Evolutionary conservation across 441 rosid species (phyloP).

Genomic region (Erysimum cheiri): DNA sequence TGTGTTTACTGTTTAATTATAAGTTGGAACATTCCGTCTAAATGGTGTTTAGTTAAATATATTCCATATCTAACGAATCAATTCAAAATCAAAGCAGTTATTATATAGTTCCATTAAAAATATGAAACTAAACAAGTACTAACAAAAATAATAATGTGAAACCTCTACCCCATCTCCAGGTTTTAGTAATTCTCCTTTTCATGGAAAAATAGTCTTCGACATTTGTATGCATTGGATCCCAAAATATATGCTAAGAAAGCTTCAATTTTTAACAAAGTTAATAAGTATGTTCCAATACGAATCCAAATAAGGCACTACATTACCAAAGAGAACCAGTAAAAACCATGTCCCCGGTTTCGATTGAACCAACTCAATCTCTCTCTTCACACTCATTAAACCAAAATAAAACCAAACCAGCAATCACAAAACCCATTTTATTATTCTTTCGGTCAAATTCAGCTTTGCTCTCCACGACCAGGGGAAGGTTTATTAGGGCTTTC

Average conservation of each 20-base stretch:
- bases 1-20: background rate
- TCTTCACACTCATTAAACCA: slow-evolving; percentile 11
- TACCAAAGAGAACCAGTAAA: background rate
- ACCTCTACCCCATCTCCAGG: no score
- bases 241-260: background rate
- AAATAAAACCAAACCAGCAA: slow-evolving; percentile 19
- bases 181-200: no score
- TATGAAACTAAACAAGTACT: no score
- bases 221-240: background rate
- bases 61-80: background rate
- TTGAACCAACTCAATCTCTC: slow-evolving; percentile 26
- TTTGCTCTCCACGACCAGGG: slow-evolving; percentile 23
- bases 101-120: no score
- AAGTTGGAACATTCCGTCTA: background rate
- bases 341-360: slow-evolving; percentile 20
- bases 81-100: no score
- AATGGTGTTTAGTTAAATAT: background rate
- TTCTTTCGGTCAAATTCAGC: slow-evolving; percentile 18
- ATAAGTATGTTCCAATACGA: background rate
- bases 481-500: slow-evolving; percentile 42
- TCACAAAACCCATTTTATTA: background rate
- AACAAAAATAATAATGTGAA: no score
- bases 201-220: no score
- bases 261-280: background rate
- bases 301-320: background rate